Conservation (phyloP, 257 asterid genomes). For the Ligustrum vulgare region DNA sequence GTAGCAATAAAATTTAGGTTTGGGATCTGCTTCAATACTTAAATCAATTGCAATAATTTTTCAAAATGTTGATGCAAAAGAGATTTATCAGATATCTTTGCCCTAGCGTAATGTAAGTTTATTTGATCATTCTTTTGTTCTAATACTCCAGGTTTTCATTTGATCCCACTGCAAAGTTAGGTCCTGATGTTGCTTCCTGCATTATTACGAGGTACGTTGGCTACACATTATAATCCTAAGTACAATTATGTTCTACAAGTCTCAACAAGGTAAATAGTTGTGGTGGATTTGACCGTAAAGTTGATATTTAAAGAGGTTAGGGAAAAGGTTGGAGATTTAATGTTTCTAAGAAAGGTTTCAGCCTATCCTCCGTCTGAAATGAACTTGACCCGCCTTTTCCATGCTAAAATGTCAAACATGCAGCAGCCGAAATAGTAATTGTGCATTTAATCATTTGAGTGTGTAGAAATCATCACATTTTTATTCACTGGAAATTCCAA, state of each 20-base stretch:
- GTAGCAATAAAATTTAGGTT: background rate
- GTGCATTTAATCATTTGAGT: no score
- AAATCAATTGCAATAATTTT: conserved; percentile 10
- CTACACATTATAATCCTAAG: conserved; percentile 20
- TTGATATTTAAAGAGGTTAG: background rate
- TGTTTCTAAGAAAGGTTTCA: background rate
- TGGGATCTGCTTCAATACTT: background rate
- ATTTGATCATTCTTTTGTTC: conserved; percentile 23
- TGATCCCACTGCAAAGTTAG: conserved; percentile 75
- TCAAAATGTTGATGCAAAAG: conserved; percentile 8
- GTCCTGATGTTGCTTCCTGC: conserved; percentile 95
- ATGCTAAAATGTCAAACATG: background rate
- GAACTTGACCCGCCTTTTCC: background rate
- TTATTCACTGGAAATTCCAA: no score
- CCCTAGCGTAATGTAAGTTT: conserved; percentile 12
- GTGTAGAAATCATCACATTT: background rate
- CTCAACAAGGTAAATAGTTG: background rate
- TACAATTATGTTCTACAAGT: conserved; percentile 15
- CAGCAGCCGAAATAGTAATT: background rate
- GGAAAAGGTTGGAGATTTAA: background rate
- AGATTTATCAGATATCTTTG: conserved; percentile 10
- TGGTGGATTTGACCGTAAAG: background rate
- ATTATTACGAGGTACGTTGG: conserved; percentile 65
- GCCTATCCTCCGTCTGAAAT: background rate
- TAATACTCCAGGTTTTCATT: conserved; percentile 70